A percentile compares a stretch with the other conserved stretches of the same genome.
These are phyloP conservation scores for Vickermania ingenoplastis DNA, from an alignment of 208 protist species.

Conservation along the genomic window DNA sequence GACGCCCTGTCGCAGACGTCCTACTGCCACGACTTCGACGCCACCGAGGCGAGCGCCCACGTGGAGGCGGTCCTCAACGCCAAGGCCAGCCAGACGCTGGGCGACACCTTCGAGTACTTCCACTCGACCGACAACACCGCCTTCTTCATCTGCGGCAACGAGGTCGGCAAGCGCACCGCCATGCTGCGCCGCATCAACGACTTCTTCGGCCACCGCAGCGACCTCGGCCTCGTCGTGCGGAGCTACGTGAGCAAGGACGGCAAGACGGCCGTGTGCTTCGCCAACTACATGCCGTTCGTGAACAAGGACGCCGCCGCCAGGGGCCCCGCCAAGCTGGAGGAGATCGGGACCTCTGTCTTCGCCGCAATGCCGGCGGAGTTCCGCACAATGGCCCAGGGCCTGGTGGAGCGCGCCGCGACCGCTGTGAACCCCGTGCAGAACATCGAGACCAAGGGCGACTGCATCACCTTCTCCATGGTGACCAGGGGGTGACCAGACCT, in stretches of 20 bases:
- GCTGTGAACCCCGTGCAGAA: constrained; percentile 46
- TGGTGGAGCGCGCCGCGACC: constrained; percentile 45
- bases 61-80: constrained; percentile 59
- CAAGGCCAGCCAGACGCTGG: constrained; percentile 30
- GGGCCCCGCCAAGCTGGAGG: background rate
- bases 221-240: constrained; percentile 15
- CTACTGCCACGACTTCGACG: constrained; percentile 39
- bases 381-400: constrained; percentile 48
- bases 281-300: constrained; percentile 1
- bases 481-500: constrained; percentile 48
- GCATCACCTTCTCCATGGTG: constrained; percentile 56
- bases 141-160: constrained; percentile 59
- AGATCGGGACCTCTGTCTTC: constrained; percentile 8
- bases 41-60: constrained; percentile 31
- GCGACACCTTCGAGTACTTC: constrained; percentile 57
- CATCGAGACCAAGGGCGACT: constrained; percentile 9
- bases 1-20: constrained; percentile 27
- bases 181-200: constrained; percentile 51
- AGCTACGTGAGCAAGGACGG: constrained; percentile 50
- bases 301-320: background rate
- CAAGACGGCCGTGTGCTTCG: constrained; percentile 49
- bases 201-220: constrained; percentile 23
- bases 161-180: constrained; percentile 21
- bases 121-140: constrained; percentile 36
- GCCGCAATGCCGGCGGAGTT: constrained; percentile 25